Conservation (phyloP, 2,329 filamentous ascomycete species). For the Trichophyton benhamiae region DNA sequence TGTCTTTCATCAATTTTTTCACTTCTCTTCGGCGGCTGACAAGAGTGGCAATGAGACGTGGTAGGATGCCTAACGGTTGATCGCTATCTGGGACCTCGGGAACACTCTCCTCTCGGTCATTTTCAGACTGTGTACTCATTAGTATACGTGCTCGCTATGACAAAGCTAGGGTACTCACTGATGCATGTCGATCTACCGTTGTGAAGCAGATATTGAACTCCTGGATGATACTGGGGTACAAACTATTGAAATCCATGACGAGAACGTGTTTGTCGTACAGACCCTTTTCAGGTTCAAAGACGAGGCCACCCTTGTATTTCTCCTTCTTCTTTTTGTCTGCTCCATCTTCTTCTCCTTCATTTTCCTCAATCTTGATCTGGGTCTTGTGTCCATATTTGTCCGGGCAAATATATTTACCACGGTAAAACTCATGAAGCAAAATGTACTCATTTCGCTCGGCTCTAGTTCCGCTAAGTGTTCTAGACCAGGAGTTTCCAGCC, state of each 20-base stretch:
- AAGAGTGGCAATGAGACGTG: constrained; percentile 79
- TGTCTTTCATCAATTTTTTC: constrained; percentile 94
- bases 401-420: constrained; percentile 94
- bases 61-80: constrained; percentile 72
- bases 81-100: constrained; percentile 65
- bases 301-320: constrained; percentile 96
- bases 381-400: constrained; percentile 80
- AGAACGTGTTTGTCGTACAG: constrained; percentile 96
- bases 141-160: constrained; percentile 1
- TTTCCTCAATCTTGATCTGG: constrained; percentile 60
- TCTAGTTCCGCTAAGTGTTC: constrained; percentile 86
- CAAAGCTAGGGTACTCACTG: constrained; percentile 41
- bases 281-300: constrained; percentile 95
- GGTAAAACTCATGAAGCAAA: constrained; percentile 89
- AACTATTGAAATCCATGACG: constrained; percentile 99
- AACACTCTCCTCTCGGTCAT: constrained; percentile 73
- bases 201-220: constrained; percentile 99
- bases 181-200: constrained; percentile 67
- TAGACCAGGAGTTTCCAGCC: constrained; percentile 95
- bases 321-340: constrained; percentile 87
- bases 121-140: constrained; percentile 30
- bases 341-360: constrained; percentile 55
- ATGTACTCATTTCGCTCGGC: constrained; percentile 99
- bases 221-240: constrained; percentile 97
- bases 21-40: constrained; percentile 82